A percentile compares a stretch with the other conserved stretches of the same genome.
Conservation (phyloP, 805 yeast species). For the Candida qinlingensis region DNA sequence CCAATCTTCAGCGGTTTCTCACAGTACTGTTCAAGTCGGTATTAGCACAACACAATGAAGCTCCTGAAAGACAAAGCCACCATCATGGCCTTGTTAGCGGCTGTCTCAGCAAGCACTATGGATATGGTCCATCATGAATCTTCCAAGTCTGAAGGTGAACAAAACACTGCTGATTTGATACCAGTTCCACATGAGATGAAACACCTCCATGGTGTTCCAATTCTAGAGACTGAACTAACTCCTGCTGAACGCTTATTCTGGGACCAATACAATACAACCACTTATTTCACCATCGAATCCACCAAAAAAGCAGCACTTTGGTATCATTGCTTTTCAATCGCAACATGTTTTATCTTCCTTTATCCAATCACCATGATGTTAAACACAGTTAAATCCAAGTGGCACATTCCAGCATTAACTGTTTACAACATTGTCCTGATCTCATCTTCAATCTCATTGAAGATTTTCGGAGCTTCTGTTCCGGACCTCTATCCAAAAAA, state of each 20-base stretch:
- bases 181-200: constrained; percentile 44
- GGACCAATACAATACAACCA: constrained; percentile 73
- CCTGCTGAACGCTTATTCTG: constrained; percentile 74
- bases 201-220: constrained; percentile 68
- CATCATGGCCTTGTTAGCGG: background rate
- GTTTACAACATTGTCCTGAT: constrained; percentile 42
- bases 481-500: constrained; percentile 73
- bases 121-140: background rate
- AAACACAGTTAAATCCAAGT: constrained; percentile 50
- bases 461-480: constrained; percentile 52
- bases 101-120: background rate
- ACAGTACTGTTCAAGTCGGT: too few relatives aligned
- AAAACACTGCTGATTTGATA: constrained; percentile 14
- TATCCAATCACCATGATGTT: constrained; percentile 69
- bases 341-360: constrained; percentile 42
- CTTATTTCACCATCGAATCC: constrained; percentile 54
- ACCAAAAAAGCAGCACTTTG: constrained; percentile 47
- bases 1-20: too few relatives aligned
- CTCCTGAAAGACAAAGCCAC: background rate
- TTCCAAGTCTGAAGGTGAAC: constrained; percentile 2
- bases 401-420: constrained; percentile 53
- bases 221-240: constrained; percentile 56
- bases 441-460: constrained; percentile 48
- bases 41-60: background rate
- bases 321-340: constrained; percentile 45